Conservation (phyloP, 176 grass and related monocot species). For the Hyparrhenia diplandra region DNA sequence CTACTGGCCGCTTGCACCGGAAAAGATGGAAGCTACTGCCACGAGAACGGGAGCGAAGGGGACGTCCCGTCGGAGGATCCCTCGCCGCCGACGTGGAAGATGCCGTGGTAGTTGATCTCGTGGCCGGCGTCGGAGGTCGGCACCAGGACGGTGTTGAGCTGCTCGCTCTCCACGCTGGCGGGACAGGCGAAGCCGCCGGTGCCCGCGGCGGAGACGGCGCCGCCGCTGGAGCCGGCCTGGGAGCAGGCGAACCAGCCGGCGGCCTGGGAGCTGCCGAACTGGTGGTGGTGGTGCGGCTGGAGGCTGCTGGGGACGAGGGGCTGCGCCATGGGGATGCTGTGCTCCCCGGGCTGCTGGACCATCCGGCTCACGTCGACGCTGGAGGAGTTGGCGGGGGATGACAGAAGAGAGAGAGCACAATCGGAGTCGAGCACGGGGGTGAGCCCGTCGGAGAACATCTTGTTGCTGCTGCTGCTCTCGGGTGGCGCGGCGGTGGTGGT, state of each 20-base stretch:
- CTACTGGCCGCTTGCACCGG: background rate
- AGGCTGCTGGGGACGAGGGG: slow-evolving; percentile 33
- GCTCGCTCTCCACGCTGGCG: slow-evolving; percentile 31
- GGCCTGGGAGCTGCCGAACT: slow-evolving; percentile 15
- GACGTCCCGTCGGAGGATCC: slow-evolving; percentile 57
- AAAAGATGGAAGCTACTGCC: slow-evolving; percentile 43
- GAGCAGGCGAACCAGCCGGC: slow-evolving; percentile 39
- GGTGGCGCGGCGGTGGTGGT: background rate
- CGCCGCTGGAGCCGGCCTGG: slow-evolving; percentile 26
- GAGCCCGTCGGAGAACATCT: slow-evolving; percentile 48
- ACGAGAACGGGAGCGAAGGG: slow-evolving; percentile 49
- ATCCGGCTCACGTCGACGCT: slow-evolving; percentile 44
- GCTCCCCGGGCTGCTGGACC: slow-evolving; percentile 36
- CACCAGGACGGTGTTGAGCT: slow-evolving; percentile 35
- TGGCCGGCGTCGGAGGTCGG: slow-evolving; percentile 27
- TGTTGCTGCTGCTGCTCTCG: slow-evolving; percentile 62
- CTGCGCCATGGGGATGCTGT: slow-evolving; percentile 40
- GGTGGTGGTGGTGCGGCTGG: background rate
- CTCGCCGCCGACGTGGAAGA: slow-evolving; percentile 61
- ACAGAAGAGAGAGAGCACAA: slow-evolving; percentile 95
- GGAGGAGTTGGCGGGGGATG: slow-evolving; percentile 58
- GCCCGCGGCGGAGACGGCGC: background rate
- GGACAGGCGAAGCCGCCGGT: slow-evolving; percentile 39
- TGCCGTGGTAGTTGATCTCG: slow-evolving; percentile 51
- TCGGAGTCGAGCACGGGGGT: slow-evolving; percentile 50